These are phyloP conservation scores for Athelia psychrophila DNA, from an alignment of 1,284 basidiomycete genomes.

Conservation along the genomic window DNA sequence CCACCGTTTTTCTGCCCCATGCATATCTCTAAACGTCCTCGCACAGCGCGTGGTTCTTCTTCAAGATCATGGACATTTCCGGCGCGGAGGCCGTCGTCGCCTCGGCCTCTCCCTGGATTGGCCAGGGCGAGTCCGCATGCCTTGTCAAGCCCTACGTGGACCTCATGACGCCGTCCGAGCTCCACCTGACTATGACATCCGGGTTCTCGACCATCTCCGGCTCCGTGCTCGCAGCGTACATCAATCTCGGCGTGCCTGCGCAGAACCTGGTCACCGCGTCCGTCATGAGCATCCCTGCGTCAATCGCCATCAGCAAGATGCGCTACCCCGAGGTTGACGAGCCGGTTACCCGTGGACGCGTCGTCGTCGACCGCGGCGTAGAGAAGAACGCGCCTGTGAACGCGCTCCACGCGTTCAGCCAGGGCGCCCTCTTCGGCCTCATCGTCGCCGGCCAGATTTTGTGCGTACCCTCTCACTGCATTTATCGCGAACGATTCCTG, in stretches of 20 bases:
- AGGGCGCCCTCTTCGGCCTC: constrained; percentile 85
- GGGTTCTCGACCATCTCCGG: constrained; percentile 93
- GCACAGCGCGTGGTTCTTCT: constrained; percentile 86
- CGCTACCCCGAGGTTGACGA: constrained; percentile 82
- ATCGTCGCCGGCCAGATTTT: constrained; percentile 84
- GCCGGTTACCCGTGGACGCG: constrained; percentile 79
- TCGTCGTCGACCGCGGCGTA: constrained; percentile 76
- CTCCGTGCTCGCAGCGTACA: constrained; percentile 84
- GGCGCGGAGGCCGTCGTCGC: constrained; percentile 93
- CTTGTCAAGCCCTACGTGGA: constrained; percentile 85
- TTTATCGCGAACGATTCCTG: neutral
- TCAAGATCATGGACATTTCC: constrained; percentile 82
- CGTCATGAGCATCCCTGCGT: constrained; percentile 93
- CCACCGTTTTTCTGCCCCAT: neutral
- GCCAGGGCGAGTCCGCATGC: constrained; percentile 86
- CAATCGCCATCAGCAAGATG: constrained; percentile 88
- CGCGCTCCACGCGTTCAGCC: constrained; percentile 84
- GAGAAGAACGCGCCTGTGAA: constrained; percentile 62
- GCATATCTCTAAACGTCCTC: constrained; percentile 6
- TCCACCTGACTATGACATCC: constrained; percentile 89
- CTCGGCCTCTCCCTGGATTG: constrained; percentile 88
- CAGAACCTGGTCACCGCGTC: constrained; percentile 87
- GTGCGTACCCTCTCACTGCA: constrained; percentile 38
- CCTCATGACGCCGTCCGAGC: constrained; percentile 85
- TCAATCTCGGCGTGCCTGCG: constrained; percentile 78